phyloP scores from a whole-genome alignment of 2,329 filamentous ascomycete genomes.

The Alternaria brassicae region DNA sequence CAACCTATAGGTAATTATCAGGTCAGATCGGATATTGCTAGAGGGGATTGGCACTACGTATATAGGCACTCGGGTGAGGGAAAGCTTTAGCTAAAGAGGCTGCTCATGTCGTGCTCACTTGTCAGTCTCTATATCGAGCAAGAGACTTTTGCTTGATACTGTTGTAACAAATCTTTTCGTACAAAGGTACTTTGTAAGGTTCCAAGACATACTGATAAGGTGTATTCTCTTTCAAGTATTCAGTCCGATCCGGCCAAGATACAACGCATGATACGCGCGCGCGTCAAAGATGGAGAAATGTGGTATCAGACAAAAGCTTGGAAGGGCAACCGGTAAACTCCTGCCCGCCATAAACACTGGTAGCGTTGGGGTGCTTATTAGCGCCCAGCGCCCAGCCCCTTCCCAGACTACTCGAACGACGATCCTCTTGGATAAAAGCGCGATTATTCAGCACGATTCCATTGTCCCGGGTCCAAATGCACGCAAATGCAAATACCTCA shows the following conservation, averaged over 20 bases:
- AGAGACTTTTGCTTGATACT: no score
- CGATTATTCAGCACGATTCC: not conserved
- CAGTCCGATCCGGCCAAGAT: not conserved
- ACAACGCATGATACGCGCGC: no score
- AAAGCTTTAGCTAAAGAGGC: no score
- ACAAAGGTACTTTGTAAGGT: no score
- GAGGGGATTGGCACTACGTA: conserved; percentile 51
- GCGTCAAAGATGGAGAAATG: not conserved
- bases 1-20: no score
- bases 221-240: not conserved
- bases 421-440: not conserved
- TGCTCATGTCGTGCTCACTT: no score
- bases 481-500: not conserved
- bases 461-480: not conserved
- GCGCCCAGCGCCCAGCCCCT: conserved; percentile 6
- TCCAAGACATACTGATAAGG: no score
- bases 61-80: conserved; percentile 42
- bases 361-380: not conserved
- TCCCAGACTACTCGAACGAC: not conserved
- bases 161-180: no score
- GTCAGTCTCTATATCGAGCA: no score
- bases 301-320: not conserved
- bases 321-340: not conserved
- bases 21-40: conserved; percentile 45
- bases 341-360: not conserved